These are phyloP conservation scores for Ilyonectria mors-panacis DNA, from an alignment of 2,329 filamentous ascomycete species.

Conservation along the genomic window DNA sequence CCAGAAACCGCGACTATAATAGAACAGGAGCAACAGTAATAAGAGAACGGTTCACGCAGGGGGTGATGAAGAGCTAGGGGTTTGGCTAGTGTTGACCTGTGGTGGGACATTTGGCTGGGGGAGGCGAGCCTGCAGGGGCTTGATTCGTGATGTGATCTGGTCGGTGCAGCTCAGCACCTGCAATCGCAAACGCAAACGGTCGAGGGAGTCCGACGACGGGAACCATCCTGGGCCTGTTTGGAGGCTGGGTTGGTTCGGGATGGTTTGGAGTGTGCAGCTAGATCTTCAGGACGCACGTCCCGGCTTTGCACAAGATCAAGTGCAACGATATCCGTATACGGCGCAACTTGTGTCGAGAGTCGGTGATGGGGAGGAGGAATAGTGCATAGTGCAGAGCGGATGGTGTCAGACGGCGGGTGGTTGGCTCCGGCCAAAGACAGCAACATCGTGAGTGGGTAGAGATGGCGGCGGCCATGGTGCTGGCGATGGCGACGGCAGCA, in stretches of 20 bases:
- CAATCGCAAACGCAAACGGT: slow-evolving; percentile 33
- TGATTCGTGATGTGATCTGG: slow-evolving; percentile 44
- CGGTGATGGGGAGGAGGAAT: neutral
- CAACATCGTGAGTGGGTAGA: neutral
- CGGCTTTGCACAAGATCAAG: slow-evolving; percentile 29
- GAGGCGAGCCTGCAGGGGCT: slow-evolving; percentile 38
- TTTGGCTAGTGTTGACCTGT: slow-evolving; percentile 38
- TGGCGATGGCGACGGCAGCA: slow-evolving; percentile 5
- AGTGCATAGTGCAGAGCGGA: slow-evolving; percentile 1
- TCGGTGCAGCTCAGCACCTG: slow-evolving; percentile 14
- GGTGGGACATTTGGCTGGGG: slow-evolving; percentile 33
- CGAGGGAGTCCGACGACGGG: slow-evolving; percentile 7
- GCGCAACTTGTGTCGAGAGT: slow-evolving; percentile 12
- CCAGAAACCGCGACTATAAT: slow-evolving; percentile 38
- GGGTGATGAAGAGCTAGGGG: slow-evolving; percentile 35
- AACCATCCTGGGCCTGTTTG: slow-evolving; percentile 5
- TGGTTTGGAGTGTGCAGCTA: slow-evolving; percentile 21
- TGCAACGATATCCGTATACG: neutral
- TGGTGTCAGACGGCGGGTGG: neutral
- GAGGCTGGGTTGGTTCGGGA: slow-evolving; percentile 5
- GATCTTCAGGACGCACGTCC: slow-evolving; percentile 40
- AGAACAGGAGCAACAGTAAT: slow-evolving; percentile 38
- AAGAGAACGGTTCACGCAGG: slow-evolving; percentile 40
- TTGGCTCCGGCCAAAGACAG: neutral
- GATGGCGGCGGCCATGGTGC: neutral